Base-by-base conservation (phyloP, 2,329 filamentous ascomycete genomes). In the Akanthomyces muscarius region DNA sequence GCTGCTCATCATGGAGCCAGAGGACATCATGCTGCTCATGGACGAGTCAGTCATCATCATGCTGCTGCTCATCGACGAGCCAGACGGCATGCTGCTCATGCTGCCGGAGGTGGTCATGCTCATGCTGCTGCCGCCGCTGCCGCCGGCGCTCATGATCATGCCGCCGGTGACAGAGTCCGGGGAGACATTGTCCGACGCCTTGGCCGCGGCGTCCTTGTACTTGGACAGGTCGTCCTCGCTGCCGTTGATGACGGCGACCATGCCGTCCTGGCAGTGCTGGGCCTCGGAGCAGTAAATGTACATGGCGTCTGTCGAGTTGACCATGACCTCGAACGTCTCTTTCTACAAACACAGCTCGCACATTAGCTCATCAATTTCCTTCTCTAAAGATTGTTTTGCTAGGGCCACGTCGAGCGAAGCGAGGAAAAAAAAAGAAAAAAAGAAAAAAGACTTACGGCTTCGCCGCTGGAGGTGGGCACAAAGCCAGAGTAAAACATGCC, bases 241-340 rank as follows among this genome's bases (percentile, higher is more conserved):
- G 60, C 42, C 53, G 55, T 63, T 63, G 55, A 63, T 21, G 41
- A 53, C 48, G 48, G 47, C 62, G n/a, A 25, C 55, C 62, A 63
- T 63, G 51, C 73, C 72, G 8, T 42, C 62, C 67, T 71, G 67
- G 64, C 73, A 75, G 65, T 75, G 71, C 21, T 61, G 59, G 21
- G 48, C 65, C 54, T 65, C 62, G 36, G 65, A 66, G 63, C 71
- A 75, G 68, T 74, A 75, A 65, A 71, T 70, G 61, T 71, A 70
- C 23, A 72, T 67, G 48, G 72, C 69, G 30, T 72, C 66, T 3
- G 72, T 73, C 63, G 64, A 66, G 62, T 71, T 70, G 45, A 75
- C 65, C 11, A 62, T 67, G 56, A 75, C 69, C 4, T 63, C 64
- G 64, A 72, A 73, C 51, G 64, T 45, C 3, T 36, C 50, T 2